Evolutionary conservation across 1,284 basidiomycete genomes (phyloP).

Genomic region (Leccinum griseonigrum): DNA sequence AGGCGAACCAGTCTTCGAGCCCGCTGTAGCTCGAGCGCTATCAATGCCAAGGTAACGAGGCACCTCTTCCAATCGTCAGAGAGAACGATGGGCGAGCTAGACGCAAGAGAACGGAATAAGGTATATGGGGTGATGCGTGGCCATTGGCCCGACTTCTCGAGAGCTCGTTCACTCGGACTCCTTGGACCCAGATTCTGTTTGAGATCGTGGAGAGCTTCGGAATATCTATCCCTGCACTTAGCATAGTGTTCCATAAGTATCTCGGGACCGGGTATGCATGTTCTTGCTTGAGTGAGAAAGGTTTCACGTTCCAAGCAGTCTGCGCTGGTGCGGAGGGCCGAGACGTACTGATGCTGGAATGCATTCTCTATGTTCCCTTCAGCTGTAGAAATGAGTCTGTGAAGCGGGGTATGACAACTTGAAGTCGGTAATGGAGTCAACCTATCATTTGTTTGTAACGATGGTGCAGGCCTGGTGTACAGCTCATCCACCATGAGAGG

Average conservation of each 20-base stretch:
- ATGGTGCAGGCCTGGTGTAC: not conserved
- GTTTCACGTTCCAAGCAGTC: conserved; percentile 12
- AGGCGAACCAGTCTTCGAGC: conserved; percentile 18
- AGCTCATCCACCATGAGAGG: not conserved
- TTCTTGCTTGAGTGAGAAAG: not conserved
- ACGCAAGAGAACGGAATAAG: not conserved
- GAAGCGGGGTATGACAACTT: not conserved
- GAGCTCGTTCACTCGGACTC: conserved; percentile 24
- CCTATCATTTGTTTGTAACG: not conserved
- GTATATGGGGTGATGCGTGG: conserved; percentile 4
- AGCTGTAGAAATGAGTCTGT: not conserved
- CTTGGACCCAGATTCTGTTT: conserved; percentile 10
- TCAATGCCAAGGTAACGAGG: not conserved
- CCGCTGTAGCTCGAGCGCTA: conserved; percentile 32
- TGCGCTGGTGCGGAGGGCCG: conserved; percentile 9
- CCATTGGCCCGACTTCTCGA: conserved; percentile 27
- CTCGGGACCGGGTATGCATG: not conserved
- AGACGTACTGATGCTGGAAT: not conserved
- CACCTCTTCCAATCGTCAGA: not conserved
- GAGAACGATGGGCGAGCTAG: not conserved
- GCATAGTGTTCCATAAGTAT: conserved; percentile 7
- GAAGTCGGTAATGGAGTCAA: conserved; percentile 19
- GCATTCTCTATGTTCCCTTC: not conserved
- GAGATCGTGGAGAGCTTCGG: conserved; percentile 6
- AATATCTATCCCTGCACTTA: conserved; percentile 2